Evolutionary conservation across 805 yeast genomes (phyloP).

Genomic region (Pichia gijzeniarum): DNA sequence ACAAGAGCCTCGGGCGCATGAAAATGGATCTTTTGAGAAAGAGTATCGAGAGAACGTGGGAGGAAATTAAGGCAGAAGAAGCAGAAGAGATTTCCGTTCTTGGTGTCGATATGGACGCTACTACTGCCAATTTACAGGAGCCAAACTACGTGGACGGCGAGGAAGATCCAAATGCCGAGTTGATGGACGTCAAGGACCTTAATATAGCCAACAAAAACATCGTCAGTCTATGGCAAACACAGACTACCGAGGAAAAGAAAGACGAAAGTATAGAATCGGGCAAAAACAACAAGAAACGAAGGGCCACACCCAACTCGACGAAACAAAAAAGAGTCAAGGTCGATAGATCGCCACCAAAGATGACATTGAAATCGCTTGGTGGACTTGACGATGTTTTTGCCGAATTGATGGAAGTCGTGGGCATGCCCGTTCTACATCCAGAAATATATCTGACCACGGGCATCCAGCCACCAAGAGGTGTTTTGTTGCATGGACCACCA

Average conservation of each 20-base stretch:
- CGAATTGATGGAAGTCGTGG: conserved; percentile 84
- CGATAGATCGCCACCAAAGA: conserved; percentile 64
- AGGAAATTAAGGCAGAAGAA: conserved; percentile 54
- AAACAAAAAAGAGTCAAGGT: conserved; percentile 25
- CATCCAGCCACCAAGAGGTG: conserved; percentile 92
- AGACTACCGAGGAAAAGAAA: conserved; percentile 11
- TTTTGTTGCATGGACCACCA: conserved; percentile 94
- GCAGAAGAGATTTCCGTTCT: conserved; percentile 42
- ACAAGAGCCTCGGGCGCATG: conserved; percentile 59
- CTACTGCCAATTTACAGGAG: not conserved
- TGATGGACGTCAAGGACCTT: conserved; percentile 60
- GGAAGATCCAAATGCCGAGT: conserved; percentile 34
- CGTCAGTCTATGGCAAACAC: conserved; percentile 57
- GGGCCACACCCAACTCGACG: conserved; percentile 38
- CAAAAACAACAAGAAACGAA: conserved; percentile 25
- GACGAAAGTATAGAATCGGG: conserved; percentile 7
- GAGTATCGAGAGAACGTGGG: conserved; percentile 54
- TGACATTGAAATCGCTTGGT: conserved; percentile 70
- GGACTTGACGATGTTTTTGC: conserved; percentile 84
- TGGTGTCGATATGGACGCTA: conserved; percentile 23
- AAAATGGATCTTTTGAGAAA: conserved; percentile 60
- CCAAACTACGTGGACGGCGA: conserved; percentile 14
- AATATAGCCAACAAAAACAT: conserved; percentile 75
- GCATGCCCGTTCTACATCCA: conserved; percentile 88
- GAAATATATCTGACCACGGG: conserved; percentile 85